Evolutionary conservation across 1,284 basidiomycete genomes (phyloP).

Genomic region (Tilletiopsis washingtonensis): DNA sequence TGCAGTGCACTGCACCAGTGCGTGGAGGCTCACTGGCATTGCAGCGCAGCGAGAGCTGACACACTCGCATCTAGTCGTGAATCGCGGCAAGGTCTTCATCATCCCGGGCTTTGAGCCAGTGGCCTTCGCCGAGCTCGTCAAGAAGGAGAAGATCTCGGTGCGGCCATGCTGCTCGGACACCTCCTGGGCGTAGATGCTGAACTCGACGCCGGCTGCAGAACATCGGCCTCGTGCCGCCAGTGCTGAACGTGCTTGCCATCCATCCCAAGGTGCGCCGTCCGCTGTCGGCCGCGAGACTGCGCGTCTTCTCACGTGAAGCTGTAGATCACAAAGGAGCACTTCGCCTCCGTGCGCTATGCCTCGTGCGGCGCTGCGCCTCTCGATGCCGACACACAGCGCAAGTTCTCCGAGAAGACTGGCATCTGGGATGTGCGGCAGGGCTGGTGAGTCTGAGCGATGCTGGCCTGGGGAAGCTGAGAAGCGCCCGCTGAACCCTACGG

Average conservation of each 20-base stretch:
- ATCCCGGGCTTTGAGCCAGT: slow-evolving; percentile 12
- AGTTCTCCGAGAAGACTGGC: slow-evolving; percentile 14
- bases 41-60: too few relatives aligned
- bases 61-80: too few relatives aligned
- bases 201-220: too few relatives aligned
- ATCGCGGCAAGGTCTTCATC: not conserved
- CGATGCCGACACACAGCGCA: slow-evolving; percentile 11
- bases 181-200: too few relatives aligned
- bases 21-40: too few relatives aligned
- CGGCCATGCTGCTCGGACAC: too few relatives aligned
- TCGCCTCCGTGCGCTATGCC: slow-evolving; percentile 5
- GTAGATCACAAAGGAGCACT: slow-evolving; percentile 9
- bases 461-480: slow-evolving; percentile 9
- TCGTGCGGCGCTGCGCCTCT: slow-evolving; percentile 20
- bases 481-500: too few relatives aligned
- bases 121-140: slow-evolving; percentile 9
- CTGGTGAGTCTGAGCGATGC: slow-evolving; percentile 11
- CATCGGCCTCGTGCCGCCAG: slow-evolving; percentile 15
- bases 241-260: slow-evolving; percentile 12
- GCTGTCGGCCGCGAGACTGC: too few relatives aligned
- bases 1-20: slow-evolving; percentile 9
- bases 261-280: slow-evolving; percentile 11
- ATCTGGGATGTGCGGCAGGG: slow-evolving; percentile 13
- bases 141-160: slow-evolving; percentile 11
- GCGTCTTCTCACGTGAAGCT: too few relatives aligned